Percentiles rank a stretch among this genome's conserved stretches.
Conservation (phyloP, 176 grass and related monocot genomes). For the Zea luxurians region DNA sequence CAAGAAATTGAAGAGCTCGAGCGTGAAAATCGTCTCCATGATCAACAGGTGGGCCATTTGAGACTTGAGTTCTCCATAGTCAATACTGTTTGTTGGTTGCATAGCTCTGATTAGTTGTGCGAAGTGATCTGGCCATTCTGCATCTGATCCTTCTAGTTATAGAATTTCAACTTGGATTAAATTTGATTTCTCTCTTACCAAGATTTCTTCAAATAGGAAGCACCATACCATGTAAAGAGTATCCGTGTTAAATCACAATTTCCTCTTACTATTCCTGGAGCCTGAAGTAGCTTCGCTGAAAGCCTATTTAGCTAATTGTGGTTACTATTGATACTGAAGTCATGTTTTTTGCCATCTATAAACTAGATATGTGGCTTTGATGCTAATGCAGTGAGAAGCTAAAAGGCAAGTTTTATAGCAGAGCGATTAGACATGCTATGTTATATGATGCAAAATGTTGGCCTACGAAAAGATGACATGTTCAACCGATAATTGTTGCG, state of each 20-base stretch:
- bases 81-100: neutral
- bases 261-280: neutral
- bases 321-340: conserved; percentile 1
- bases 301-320: conserved; percentile 18
- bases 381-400: neutral
- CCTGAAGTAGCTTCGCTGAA: neutral
- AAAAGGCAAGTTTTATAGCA: too few species aligned
- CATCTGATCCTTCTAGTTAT: conserved; percentile 1
- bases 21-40: conserved; percentile 85
- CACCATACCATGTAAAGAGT: neutral
- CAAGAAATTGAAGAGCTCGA: conserved; percentile 99
- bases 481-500: too few species aligned
- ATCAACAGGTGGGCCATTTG: conserved; percentile 69
- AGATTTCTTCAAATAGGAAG: neutral
- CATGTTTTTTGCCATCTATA: neutral
- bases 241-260: conserved; percentile 1
- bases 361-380: conserved; percentile 9
- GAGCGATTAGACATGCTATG: too few species aligned
- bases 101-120: neutral
- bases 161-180: conserved; percentile 3
- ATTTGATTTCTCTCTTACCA: neutral
- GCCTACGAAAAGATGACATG: too few species aligned
- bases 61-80: conserved; percentile 22
- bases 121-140: conserved; percentile 12
- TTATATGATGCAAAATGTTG: too few species aligned